Evolutionary conservation across 352 stramenopile species (phyloP).

Genomic region (Phytophthora agathidicida): DNA sequence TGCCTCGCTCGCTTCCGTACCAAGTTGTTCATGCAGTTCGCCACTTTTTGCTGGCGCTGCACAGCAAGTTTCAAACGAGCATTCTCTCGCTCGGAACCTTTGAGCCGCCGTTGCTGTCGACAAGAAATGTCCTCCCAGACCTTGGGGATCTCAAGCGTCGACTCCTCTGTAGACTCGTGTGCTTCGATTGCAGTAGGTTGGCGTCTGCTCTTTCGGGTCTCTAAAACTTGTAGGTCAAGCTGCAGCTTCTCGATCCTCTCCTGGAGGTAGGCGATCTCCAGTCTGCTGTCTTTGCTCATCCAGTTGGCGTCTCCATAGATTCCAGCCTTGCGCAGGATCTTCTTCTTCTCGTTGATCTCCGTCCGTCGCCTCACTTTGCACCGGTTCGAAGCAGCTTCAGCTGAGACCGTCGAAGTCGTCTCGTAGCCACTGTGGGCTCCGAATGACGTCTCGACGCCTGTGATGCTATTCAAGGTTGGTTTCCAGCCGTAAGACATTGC

Average conservation of each 20-base stretch:
- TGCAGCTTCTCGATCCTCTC: constrained; percentile 70
- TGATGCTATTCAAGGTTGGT: constrained; percentile 8
- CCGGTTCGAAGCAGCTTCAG: constrained; percentile 4
- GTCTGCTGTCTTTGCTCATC: constrained; percentile 45
- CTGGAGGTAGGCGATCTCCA: constrained; percentile 72
- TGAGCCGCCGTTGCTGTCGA: constrained; percentile 41
- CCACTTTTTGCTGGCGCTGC: constrained; percentile 37
- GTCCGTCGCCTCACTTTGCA: constrained; percentile 21
- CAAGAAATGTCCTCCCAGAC: constrained; percentile 35
- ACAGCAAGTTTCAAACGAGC: constrained; percentile 45
- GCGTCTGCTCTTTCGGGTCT: constrained; percentile 26
- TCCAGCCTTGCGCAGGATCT: constrained; percentile 38
- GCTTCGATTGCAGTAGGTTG: neutral
- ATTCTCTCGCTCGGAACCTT: constrained; percentile 49
- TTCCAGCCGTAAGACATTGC: constrained; percentile 7
- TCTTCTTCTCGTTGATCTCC: constrained; percentile 41
- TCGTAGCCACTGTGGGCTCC: constrained; percentile 9
- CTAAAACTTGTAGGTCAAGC: constrained; percentile 55
- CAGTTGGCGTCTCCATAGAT: constrained; percentile 40
- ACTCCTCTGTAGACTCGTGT: constrained; percentile 2
- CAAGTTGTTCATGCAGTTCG: constrained; percentile 26
- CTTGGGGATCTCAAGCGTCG: constrained; percentile 19
- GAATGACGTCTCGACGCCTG: constrained; percentile 17
- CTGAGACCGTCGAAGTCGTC: neutral
- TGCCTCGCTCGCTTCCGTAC: constrained; percentile 30